phyloP scores from a whole-genome alignment of 306 rosid genomes.

The Cercis canadensis region DNA sequence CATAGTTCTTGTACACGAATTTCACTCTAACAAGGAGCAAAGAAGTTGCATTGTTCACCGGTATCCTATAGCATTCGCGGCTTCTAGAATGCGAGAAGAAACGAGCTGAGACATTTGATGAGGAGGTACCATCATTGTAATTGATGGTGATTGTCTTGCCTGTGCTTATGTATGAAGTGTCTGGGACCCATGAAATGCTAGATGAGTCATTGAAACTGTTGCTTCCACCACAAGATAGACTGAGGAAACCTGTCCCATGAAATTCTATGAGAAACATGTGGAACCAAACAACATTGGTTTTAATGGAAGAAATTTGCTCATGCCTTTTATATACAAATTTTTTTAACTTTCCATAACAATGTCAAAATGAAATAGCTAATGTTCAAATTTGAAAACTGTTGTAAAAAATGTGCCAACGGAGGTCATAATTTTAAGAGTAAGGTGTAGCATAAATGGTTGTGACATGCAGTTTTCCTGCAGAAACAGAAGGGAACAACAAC shows the following conservation, averaged over 20 bases:
- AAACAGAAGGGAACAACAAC: too few species aligned
- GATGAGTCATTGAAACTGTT: constrained; percentile 61
- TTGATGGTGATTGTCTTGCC: constrained; percentile 57
- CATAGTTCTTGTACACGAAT: constrained; percentile 80
- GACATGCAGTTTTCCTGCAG: too few species aligned
- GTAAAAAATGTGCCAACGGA: too few species aligned
- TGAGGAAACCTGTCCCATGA: constrained; percentile 75
- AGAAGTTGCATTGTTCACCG: constrained; percentile 54
- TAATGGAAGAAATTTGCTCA: constrained; percentile 20
- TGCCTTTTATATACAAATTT: neutral
- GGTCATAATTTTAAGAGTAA: too few species aligned
- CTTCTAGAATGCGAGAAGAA: constrained; percentile 53
- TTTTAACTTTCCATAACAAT: too few species aligned
- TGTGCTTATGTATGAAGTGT: constrained; percentile 58
- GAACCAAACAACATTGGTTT: neutral
- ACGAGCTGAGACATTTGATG: constrained; percentile 52
- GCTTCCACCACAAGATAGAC: constrained; percentile 89
- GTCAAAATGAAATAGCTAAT: too few species aligned
- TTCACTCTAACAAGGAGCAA: constrained; percentile 79
- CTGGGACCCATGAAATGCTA: constrained; percentile 77
- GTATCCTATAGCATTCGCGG: constrained; percentile 66
- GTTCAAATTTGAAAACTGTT: too few species aligned
- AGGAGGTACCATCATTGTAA: constrained; percentile 44
- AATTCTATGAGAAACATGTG: constrained; percentile 28
- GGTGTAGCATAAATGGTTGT: too few species aligned